phyloP scores from a whole-genome alignment of 78 protist genomes.

The Parvularia atlantis region DNA sequence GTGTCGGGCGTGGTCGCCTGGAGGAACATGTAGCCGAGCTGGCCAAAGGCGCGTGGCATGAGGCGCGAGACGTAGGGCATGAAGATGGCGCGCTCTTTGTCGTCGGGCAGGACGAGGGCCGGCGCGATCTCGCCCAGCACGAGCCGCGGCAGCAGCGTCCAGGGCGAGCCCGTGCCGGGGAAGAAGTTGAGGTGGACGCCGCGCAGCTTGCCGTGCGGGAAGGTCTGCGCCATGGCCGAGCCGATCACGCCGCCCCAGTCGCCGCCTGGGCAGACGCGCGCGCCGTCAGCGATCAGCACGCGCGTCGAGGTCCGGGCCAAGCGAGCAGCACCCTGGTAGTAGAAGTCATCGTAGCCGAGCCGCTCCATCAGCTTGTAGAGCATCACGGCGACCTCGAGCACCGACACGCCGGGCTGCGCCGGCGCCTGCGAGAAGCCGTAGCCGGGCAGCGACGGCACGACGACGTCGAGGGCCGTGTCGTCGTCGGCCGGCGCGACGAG shows the following conservation, averaged over 20 bases:
- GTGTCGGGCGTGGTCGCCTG: conserved; percentile 9
- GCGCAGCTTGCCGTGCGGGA: neutral
- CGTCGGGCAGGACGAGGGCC: no score
- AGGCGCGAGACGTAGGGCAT: no score
- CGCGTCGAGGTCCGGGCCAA: no score
- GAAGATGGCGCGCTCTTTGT: neutral
- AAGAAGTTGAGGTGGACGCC: neutral
- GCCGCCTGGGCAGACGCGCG: neutral
- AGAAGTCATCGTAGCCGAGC: neutral
- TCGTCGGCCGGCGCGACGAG: no score
- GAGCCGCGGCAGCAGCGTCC: neutral
- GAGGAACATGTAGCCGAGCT: neutral
- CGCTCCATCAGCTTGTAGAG: neutral
- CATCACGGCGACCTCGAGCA: neutral
- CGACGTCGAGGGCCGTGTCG: neutral
- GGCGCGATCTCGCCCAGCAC: neutral
- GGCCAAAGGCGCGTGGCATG: neutral
- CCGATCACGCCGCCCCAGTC: conserved; percentile 5
- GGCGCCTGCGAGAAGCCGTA: conserved; percentile 25
- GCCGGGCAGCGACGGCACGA: conserved; percentile 20
- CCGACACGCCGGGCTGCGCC: neutral
- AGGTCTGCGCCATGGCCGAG: neutral
- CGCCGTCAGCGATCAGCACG: no score
- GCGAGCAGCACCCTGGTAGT: no score
- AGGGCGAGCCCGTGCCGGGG: neutral